A percentile compares a stretch with the other conserved stretches of the same genome.
Conservation (phyloP, 805 yeast species). For the Ascoidea asiatica region DNA sequence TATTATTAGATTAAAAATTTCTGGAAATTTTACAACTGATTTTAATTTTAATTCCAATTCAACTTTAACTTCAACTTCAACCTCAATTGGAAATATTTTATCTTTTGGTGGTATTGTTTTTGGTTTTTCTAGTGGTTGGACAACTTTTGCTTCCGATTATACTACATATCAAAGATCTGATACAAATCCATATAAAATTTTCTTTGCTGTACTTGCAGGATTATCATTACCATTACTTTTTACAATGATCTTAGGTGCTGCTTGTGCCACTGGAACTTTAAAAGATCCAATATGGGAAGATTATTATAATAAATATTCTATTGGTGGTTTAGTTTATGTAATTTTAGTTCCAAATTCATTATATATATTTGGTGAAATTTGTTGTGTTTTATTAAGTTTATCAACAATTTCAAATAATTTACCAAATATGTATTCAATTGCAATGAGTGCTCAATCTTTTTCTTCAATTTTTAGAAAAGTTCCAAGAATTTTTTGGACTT, state of each 20-base stretch:
- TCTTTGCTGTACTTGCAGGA: constrained; percentile 51
- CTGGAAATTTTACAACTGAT: too few relatives aligned
- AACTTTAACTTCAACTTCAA: too few relatives aligned
- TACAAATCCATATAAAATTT: constrained; percentile 44
- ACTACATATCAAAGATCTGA: constrained; percentile 72
- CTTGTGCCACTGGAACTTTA: constrained; percentile 57
- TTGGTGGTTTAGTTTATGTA: constrained; percentile 78
- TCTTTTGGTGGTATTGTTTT: constrained; percentile 74
- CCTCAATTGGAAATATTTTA: constrained; percentile 63
- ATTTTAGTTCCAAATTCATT: constrained; percentile 68
- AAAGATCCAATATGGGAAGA: constrained; percentile 30
- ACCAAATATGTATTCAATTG: constrained; percentile 89
- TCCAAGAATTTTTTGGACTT: constrained; percentile 78
- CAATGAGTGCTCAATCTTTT: constrained; percentile 73
- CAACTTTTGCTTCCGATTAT: constrained; percentile 85
- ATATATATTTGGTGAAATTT: constrained; percentile 82
- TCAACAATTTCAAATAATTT: constrained; percentile 86
- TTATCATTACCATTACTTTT: constrained; percentile 56
- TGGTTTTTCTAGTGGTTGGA: constrained; percentile 93
- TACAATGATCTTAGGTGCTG: constrained; percentile 76
- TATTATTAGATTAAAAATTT: constrained; percentile 60
- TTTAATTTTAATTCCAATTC: too few relatives aligned
- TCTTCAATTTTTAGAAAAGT: constrained; percentile 62
- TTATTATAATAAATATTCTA: constrained; percentile 36
- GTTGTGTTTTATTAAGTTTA: constrained; percentile 71